These are phyloP conservation scores for Apium graveolens DNA, from an alignment of 129 eudicot genomes.

Conservation along the genomic window DNA sequence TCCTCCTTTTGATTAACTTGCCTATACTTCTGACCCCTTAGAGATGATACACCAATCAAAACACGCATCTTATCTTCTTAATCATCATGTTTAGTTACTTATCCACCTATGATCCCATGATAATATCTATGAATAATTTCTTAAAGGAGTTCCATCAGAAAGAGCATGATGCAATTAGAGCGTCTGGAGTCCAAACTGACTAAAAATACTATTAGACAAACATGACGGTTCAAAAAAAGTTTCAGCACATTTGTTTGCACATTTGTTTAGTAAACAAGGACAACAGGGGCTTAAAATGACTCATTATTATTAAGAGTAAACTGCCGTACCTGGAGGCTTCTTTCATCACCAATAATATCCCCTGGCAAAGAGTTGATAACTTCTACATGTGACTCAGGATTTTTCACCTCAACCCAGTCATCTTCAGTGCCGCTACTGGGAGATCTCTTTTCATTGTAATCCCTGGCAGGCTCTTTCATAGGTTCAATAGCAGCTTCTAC, in stretches of 20 bases:
- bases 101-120: background rate
- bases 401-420: slow-evolving; percentile 88
- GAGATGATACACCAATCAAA: background rate
- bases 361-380: slow-evolving; percentile 20
- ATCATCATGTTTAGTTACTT: background rate
- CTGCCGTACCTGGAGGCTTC: slow-evolving; percentile 35
- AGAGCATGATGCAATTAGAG: background rate
- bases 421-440: slow-evolving; percentile 40
- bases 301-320: background rate
- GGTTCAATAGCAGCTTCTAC: slow-evolving; percentile 24
- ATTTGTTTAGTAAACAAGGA: background rate
- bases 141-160: background rate
- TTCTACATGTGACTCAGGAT: slow-evolving; percentile 21
- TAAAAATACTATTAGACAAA: background rate
- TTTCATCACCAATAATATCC: slow-evolving; percentile 7
- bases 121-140: background rate
- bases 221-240: background rate
- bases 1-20: background rate
- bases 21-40: background rate
- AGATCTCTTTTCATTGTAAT: slow-evolving; percentile 20
- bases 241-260: too few relatives aligned
- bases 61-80: background rate
- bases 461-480: slow-evolving; percentile 12
- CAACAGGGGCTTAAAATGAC: background rate
- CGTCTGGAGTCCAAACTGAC: background rate